These are phyloP conservation scores for Purpureocillium takamizusanense DNA, from an alignment of 2,329 filamentous ascomycete genomes.

Conservation along the genomic window DNA sequence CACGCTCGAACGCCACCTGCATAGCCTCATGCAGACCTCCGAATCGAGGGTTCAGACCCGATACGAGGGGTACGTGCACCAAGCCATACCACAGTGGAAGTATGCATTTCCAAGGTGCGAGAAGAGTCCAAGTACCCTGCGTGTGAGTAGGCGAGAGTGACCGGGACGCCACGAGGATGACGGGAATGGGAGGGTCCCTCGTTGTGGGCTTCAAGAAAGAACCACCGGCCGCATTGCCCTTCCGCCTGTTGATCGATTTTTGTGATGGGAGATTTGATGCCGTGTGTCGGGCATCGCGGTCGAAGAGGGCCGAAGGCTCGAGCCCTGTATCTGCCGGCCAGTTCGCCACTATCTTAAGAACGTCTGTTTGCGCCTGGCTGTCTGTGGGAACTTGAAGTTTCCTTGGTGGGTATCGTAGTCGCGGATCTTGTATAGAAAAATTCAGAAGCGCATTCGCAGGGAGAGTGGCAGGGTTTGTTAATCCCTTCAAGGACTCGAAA, in stretches of 20 bases:
- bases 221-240: constrained; percentile 54
- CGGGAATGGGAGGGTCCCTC: constrained; percentile 68
- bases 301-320: constrained; percentile 52
- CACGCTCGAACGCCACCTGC: constrained; percentile 75
- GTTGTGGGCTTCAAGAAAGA: constrained; percentile 44
- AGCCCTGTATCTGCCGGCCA: constrained; percentile 57
- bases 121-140: constrained; percentile 69
- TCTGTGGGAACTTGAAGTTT: constrained; percentile 33
- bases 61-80: constrained; percentile 71
- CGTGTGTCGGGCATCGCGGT: constrained; percentile 53
- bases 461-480: constrained; percentile 61
- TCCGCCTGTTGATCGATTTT: constrained; percentile 72
- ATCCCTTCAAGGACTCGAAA: constrained; percentile 43
- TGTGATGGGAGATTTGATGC: constrained; percentile 64
- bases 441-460: constrained; percentile 61
- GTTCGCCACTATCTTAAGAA: constrained; percentile 52
- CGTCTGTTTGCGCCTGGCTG: constrained; percentile 22
- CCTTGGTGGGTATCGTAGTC: constrained; percentile 66
- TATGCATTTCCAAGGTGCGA: constrained; percentile 88
- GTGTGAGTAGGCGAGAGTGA: constrained; percentile 34
- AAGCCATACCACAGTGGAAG: constrained; percentile 77
- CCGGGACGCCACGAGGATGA: constrained; percentile 59
- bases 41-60: constrained; percentile 72
- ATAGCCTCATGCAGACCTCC: constrained; percentile 72
- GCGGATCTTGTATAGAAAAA: constrained; percentile 71